A percentile compares a stretch with the other conserved stretches of the same genome.
phyloP scores from a whole-genome alignment of 148 eudicot species.

The Vaccinium darrowii region DNA sequence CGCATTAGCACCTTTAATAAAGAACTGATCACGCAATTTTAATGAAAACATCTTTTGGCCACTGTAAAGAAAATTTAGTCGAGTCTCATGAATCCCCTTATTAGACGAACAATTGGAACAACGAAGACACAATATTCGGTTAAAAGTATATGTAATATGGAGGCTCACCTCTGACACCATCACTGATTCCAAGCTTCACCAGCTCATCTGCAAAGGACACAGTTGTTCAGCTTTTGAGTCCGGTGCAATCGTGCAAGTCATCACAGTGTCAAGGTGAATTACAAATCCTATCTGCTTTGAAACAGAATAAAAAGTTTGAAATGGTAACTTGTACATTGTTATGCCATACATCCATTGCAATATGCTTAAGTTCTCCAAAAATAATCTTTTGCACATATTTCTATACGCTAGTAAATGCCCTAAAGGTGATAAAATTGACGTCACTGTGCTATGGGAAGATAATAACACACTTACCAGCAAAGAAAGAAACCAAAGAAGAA shows the following conservation, averaged over 20 bases:
- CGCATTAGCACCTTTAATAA: constrained; percentile 5
- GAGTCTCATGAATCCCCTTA: neutral
- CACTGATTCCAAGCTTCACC: constrained; percentile 71
- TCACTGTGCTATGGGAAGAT: neutral
- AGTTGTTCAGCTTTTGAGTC: constrained; percentile 19
- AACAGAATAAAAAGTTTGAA: neutral
- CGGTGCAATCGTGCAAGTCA: constrained; percentile 10
- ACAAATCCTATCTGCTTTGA: neutral
- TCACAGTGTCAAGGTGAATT: neutral
- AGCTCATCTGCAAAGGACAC: constrained; percentile 72
- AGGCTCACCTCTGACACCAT: constrained; percentile 65
- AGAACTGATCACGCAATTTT: neutral
- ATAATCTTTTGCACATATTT: neutral
- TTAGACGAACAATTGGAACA: neutral
- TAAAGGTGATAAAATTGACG: neutral
- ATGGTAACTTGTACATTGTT: neutral
- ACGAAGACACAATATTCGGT: neutral
- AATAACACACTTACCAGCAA: neutral
- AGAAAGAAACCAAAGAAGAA: neutral
- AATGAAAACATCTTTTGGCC: neutral
- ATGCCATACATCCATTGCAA: neutral
- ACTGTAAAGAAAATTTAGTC: neutral
- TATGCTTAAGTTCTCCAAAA: neutral
- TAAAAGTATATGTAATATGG: neutral
- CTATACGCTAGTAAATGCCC: neutral